Evolutionary conservation across 1,284 basidiomycete species (phyloP).

Genomic region (Microbotryum silenes-acaulis): DNA sequence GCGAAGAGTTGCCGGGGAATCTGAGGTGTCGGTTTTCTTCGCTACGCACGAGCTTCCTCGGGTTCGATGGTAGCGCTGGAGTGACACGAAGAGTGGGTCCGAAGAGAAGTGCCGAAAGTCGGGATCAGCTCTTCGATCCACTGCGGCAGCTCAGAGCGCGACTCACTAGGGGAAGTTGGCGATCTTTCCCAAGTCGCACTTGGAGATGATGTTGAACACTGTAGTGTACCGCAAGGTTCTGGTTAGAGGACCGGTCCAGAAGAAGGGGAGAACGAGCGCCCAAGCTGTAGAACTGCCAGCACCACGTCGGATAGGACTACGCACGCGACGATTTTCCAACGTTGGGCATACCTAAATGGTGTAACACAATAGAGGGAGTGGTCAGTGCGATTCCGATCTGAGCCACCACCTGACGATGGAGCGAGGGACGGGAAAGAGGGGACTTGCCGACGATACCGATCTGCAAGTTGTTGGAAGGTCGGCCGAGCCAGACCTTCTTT

Average conservation of each 20-base stretch:
- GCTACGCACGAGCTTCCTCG: constrained; percentile 49
- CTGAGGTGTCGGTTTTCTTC: background rate
- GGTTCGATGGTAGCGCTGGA: constrained; percentile 49
- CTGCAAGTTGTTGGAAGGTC: constrained; percentile 81
- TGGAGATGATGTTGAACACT: constrained; percentile 74
- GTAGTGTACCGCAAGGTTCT: too few species aligned
- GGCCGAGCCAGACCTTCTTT: constrained; percentile 77
- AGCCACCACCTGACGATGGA: constrained; percentile 36
- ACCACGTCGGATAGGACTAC: constrained; percentile 36
- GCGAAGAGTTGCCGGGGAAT: constrained; percentile 43
- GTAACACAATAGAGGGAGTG: too few species aligned
- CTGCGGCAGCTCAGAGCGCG: constrained; percentile 11
- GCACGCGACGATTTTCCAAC: constrained; percentile 78
- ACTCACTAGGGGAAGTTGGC: constrained; percentile 93
- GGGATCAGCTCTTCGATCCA: background rate
- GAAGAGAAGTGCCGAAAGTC: background rate
- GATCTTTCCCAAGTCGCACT: constrained; percentile 84
- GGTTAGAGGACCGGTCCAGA: background rate
- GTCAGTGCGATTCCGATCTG: too few species aligned
- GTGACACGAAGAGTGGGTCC: background rate
- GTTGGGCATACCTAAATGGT: constrained; percentile 56
- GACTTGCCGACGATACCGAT: constrained; percentile 94
- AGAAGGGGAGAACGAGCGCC: too few species aligned
- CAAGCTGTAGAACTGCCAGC: constrained; percentile 36
- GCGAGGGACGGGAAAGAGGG: constrained; percentile 78